A percentile compares a stretch with the other conserved stretches of the same genome.
Conservation (phyloP, 495 filamentous ascomycete species). For the Penicillium canariense region DNA sequence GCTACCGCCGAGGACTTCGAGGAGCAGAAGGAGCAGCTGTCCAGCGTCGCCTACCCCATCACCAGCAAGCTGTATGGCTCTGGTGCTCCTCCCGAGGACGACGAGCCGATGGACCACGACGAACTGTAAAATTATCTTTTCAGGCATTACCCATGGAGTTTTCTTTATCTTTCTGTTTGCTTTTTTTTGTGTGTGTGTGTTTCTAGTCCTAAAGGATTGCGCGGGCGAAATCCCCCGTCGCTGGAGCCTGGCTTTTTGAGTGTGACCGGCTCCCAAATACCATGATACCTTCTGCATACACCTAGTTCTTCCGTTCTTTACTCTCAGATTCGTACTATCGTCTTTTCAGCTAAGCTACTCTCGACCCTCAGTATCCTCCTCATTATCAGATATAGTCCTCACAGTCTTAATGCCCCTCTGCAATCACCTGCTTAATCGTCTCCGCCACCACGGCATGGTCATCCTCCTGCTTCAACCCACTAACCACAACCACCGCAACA, state of each 20-base stretch:
- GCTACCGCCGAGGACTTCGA: constrained; percentile 93
- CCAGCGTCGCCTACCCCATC: constrained; percentile 94
- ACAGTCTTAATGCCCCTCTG: constrained; percentile 13
- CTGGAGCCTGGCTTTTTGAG: constrained; percentile 14
- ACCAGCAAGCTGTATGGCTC: constrained; percentile 93
- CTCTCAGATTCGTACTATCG: not conserved
- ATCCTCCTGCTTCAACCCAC: constrained; percentile 72
- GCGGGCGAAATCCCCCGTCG: constrained; percentile 15
- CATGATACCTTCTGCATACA: constrained; percentile 35
- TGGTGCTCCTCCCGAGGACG: constrained; percentile 55
- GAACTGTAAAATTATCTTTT: constrained; percentile 71
- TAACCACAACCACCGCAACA: constrained; percentile 71
- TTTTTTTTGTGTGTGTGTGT: constrained; percentile 19
- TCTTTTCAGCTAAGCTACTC: not conserved
- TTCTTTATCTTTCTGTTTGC: constrained; percentile 24
- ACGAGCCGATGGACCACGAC: constrained; percentile 75
- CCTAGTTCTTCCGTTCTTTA: not conserved
- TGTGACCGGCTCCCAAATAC: constrained; percentile 24
- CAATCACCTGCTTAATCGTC: constrained; percentile 52
- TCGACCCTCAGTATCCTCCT: not conserved
- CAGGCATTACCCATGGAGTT: constrained; percentile 48
- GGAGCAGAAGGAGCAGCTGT: constrained; percentile 99
- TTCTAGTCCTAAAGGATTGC: constrained; percentile 20
- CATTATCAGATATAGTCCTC: not conserved
- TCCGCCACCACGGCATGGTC: constrained; percentile 74